These are phyloP conservation scores for Eucalyptus melliodora DNA, from an alignment of 345 rosid species.

Conservation along the genomic window DNA sequence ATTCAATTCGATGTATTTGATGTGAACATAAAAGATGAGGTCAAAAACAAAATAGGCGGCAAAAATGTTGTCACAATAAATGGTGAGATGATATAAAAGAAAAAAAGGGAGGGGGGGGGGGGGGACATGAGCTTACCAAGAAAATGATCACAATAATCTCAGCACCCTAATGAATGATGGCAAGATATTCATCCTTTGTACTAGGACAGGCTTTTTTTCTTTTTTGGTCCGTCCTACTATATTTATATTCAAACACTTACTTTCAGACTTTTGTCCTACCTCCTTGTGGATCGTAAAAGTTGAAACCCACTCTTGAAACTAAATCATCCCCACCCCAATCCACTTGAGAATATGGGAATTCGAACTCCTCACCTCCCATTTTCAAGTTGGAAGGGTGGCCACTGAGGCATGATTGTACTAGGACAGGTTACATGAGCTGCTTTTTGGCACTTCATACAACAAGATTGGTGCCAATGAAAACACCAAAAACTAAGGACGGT, in stretches of 20 bases:
- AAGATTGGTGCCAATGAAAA: background rate
- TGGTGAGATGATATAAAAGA: background rate
- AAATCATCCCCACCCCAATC: too few relatives aligned
- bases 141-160: background rate
- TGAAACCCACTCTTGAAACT: too few relatives aligned
- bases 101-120: accelerated
- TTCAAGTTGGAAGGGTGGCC: too few relatives aligned
- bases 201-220: too few relatives aligned
- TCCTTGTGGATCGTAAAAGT: too few relatives aligned
- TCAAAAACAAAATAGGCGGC: background rate
- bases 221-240: too few relatives aligned
- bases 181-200: background rate
- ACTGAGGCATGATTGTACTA: background rate
- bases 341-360: too few relatives aligned
- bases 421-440: accelerated
- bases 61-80: background rate
- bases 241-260: too few relatives aligned
- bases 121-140: background rate
- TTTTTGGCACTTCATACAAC: background rate
- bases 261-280: accelerated
- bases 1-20: background rate
- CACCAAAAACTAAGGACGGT: background rate
- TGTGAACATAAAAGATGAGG: background rate
- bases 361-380: accelerated
- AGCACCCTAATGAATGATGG: too few relatives aligned